phyloP scores from a whole-genome alignment of 164 flowering plant species.

The Platanus orientalis region DNA sequence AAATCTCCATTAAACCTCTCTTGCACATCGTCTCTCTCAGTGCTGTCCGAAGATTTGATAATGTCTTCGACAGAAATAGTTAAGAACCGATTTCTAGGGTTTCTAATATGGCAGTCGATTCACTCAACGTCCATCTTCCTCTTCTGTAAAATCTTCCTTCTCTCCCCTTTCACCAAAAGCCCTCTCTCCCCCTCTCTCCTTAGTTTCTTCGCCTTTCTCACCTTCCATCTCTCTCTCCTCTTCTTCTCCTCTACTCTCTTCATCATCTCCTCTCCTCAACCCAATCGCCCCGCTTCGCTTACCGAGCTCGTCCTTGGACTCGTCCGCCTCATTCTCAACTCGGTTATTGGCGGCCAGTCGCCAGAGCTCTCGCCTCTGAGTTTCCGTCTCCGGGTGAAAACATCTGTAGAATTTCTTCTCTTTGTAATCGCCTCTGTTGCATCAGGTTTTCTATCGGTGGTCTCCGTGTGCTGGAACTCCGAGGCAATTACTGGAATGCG shows the following conservation, averaged over 20 bases:
- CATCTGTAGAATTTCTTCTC: constrained; percentile 27
- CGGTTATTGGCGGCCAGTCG: constrained; percentile 19
- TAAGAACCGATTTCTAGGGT: constrained; percentile 56
- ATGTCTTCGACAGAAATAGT: constrained; percentile 31
- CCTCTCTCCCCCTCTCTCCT: constrained; percentile 17
- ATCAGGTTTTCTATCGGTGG: constrained; percentile 19
- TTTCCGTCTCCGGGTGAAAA: constrained; percentile 35
- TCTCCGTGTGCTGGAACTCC: constrained; percentile 25
- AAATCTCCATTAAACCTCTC: constrained; percentile 7
- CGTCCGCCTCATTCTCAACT: constrained; percentile 28
- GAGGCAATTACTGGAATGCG: constrained; percentile 13
- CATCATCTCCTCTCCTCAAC: constrained; percentile 36
- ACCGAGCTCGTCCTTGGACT: constrained; percentile 32
- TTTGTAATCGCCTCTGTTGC: constrained; percentile 25
- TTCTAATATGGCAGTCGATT: constrained; percentile 67
- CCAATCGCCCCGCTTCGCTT: constrained; percentile 30
- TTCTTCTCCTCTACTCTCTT: constrained; percentile 26
- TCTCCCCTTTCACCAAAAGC: constrained; percentile 21
- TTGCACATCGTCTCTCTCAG: constrained; percentile 2
- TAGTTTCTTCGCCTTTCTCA: constrained; percentile 11
- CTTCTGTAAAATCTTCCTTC: constrained; percentile 28
- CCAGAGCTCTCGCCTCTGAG: constrained; percentile 5
- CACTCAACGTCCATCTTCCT: constrained; percentile 40
- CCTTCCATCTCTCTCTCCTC: constrained; percentile 22
- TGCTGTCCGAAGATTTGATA: neutral